Percentiles rank a stretch among this genome's conserved stretches.
Conservation (phyloP, 2,329 filamentous ascomycete genomes). For the Cryphonectria naterciae region DNA sequence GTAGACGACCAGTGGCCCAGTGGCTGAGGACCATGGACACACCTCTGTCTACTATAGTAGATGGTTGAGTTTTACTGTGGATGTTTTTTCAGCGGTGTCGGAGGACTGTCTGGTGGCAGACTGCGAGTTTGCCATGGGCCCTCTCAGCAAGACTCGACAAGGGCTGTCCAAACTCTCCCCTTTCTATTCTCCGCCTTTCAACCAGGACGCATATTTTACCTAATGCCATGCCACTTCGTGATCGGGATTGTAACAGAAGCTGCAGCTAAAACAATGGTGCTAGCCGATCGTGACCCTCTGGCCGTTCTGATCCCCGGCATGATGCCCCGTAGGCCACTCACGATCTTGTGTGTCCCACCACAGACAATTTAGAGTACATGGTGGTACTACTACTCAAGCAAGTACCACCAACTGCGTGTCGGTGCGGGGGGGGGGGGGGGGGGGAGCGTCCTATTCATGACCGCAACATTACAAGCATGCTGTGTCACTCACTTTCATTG, state of each 20-base stretch:
- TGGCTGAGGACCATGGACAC: not conserved
- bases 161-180: not conserved
- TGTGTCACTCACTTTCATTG: not conserved
- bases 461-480: not conserved
- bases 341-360: not conserved
- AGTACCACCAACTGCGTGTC: not conserved
- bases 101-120: not conserved
- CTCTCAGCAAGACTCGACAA: not conserved
- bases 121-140: not conserved
- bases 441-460: not conserved
- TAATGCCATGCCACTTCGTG: conserved; percentile 3
- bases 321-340: not conserved
- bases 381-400: not conserved
- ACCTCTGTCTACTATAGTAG: not conserved
- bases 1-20: not conserved
- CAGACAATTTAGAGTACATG: not conserved
- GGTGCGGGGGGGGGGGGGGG: no score
- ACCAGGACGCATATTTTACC: conserved; percentile 3
- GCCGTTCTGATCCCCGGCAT: not conserved
- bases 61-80: not conserved
- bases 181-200: not conserved
- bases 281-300: not conserved
- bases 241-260: not conserved
- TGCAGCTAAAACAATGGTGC: not conserved
- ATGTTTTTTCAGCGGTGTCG: not conserved